These are phyloP conservation scores for Gelatoporia subvermispora DNA, from an alignment of 768 basidiomycete species.

Conservation along the genomic window DNA sequence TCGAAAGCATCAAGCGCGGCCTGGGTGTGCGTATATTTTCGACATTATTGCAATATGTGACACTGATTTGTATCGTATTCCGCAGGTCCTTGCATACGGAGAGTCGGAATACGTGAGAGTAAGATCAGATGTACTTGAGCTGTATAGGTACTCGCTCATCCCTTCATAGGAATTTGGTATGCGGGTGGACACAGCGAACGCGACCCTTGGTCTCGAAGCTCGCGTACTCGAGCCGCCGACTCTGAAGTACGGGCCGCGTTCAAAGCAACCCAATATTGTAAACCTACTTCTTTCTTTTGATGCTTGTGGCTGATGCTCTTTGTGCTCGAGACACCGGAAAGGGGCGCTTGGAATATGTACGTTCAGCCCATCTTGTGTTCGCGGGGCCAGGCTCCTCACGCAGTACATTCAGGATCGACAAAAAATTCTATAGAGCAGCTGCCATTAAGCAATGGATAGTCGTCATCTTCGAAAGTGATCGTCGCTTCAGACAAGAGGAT, in stretches of 20 bases:
- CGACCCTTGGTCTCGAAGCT: conserved; percentile 55
- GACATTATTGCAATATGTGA: no score
- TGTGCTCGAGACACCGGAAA: conserved; percentile 43
- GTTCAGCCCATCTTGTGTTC: conserved; percentile 9
- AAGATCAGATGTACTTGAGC: neutral
- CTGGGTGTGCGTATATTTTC: conserved; percentile 38
- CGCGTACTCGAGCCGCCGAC: conserved; percentile 61
- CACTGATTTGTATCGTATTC: conserved; percentile 44
- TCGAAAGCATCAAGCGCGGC: conserved; percentile 50
- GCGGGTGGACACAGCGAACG: conserved; percentile 41
- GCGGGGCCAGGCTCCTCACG: neutral
- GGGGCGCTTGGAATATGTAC: conserved; percentile 80
- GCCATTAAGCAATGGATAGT: conserved; percentile 56
- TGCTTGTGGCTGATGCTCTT: neutral
- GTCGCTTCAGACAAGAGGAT: conserved; percentile 46
- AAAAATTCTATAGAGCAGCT: conserved; percentile 57
- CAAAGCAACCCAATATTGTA: conserved; percentile 54
- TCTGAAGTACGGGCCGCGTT: conserved; percentile 58
- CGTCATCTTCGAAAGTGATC: conserved; percentile 58
- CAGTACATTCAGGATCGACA: conserved; percentile 53
- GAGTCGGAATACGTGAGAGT: conserved; percentile 67
- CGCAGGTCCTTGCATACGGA: conserved; percentile 43
- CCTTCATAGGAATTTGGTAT: conserved; percentile 55
- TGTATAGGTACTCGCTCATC: neutral
- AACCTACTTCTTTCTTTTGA: conserved; percentile 16